Evolutionary conservation across 139 green algal genomes (phyloP), one percentile per base, ranked within the genome.

Genomic region (Diplosphaera chodatii): DNA sequence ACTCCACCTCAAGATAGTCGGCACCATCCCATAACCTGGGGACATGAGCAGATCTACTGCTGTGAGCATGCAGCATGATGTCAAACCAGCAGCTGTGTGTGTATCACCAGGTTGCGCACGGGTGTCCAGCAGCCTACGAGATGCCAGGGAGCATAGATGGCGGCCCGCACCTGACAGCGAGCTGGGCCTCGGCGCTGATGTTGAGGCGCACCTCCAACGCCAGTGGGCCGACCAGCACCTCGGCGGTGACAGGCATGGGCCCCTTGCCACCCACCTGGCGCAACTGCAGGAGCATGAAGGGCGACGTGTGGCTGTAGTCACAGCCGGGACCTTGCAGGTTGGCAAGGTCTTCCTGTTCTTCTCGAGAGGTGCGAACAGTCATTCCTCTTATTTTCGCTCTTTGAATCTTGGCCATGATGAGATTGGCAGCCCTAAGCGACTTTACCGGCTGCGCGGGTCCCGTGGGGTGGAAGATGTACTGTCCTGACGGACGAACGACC

Each of bases 1-100:
- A 94, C 72, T 92, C 85, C 48, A 92, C 55, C 72, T 92, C 86
- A 28, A 88, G 56, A 22, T 78, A 62, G 5, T 29, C 20, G 13
- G 64, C 69, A 4, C 69, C 76, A 0, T 48, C 25, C 72, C 81
- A 83, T 56, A 91, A 18, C 48, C 48, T 59, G 18, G 13, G 25
- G 48, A 59, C 48, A 59, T n/a, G 8, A 18, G 4, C 48, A 59
- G 13, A 10, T 10, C 22, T 18, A 23, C 48, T 27, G 48, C 48
- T 4, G 48, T 59, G 13, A 23, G 3, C 3, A 6, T 48, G 37
- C 37, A 48, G 37, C 37, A 48, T 10, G 37, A 10, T 10, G 37
- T 10, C 37, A 48, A n/a, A n/a, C n/a, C n/a, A n/a, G n/a, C n/a
- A n/a, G n/a, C n/a, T n/a, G n/a, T n/a, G n/a, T n/a, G n/a, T n/a